phyloP scores from a whole-genome alignment of 352 stramenopile species.

The Pythium diclinum region DNA sequence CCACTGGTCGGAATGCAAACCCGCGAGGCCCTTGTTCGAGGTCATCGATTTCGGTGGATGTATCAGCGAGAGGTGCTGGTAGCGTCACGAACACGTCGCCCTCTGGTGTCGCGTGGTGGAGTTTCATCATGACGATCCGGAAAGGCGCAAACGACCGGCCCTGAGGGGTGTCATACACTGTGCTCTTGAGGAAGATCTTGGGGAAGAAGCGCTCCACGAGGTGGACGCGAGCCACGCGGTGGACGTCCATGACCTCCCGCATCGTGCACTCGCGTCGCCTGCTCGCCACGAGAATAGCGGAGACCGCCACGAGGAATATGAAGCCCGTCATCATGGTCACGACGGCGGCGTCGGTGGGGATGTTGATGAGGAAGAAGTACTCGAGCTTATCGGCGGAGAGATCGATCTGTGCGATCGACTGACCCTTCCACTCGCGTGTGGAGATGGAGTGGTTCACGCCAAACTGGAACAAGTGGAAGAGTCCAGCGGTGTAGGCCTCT shows the following conservation, averaged over 20 bases:
- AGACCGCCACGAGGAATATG: conserved; percentile 15
- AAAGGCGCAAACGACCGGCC: conserved; percentile 21
- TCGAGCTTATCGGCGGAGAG: conserved; percentile 4
- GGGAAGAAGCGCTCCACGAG: conserved; percentile 29
- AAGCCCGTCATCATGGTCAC: not conserved
- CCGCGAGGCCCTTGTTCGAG: not conserved
- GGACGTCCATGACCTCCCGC: conserved; percentile 20
- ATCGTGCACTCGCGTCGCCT: conserved; percentile 20
- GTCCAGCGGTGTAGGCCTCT: conserved; percentile 21
- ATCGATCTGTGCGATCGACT: conserved; percentile 2
- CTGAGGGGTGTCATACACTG: conserved; percentile 7
- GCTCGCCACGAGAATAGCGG: conserved; percentile 3
- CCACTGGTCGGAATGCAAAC: not conserved
- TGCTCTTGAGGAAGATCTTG: conserved; percentile 26
- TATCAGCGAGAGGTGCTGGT: not conserved
- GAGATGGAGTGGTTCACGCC: conserved; percentile 15
- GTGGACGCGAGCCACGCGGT: conserved; percentile 24
- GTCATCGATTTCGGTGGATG: not conserved
- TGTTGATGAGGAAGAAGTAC: conserved; percentile 14
- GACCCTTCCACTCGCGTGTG: not conserved
- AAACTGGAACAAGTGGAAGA: conserved; percentile 28
- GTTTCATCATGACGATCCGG: conserved; percentile 24
- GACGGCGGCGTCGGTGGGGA: conserved; percentile 8
- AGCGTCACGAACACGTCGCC: conserved; percentile 25
- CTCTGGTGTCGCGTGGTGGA: conserved; percentile 8